Conservation (phyloP, 2,329 filamentous ascomycete genomes). For the Cercospora zeina region DNA sequence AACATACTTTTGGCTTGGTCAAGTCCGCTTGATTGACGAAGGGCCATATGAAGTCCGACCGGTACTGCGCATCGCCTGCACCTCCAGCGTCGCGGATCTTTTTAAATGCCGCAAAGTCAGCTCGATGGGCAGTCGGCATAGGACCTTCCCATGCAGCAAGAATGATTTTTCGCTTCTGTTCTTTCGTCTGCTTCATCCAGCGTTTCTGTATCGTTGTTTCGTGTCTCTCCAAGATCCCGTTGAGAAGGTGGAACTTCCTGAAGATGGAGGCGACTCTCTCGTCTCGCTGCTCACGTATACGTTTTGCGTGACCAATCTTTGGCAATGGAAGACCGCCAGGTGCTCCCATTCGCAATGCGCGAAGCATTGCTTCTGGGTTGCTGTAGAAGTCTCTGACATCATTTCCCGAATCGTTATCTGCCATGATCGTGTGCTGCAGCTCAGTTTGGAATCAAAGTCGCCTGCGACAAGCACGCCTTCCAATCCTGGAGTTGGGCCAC, state of each 20-base stretch:
- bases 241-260: slow-evolving; percentile 12
- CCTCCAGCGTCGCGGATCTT: background rate
- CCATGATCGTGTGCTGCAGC: background rate
- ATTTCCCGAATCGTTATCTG: background rate
- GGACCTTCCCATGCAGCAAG: slow-evolving; percentile 12
- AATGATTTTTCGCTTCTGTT: slow-evolving; percentile 18
- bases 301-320: background rate
- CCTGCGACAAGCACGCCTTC: background rate
- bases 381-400: background rate
- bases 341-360: background rate
- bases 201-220: slow-evolving; percentile 18
- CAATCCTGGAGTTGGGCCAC: too few relatives aligned
- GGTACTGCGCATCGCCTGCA: background rate
- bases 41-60: background rate
- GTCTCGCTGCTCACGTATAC: background rate
- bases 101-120: slow-evolving; percentile 15
- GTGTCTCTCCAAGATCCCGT: slow-evolving; percentile 14
- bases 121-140: slow-evolving; percentile 11
- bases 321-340: background rate
- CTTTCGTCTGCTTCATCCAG: slow-evolving; percentile 25
- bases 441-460: background rate
- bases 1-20: background rate
- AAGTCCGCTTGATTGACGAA: slow-evolving; percentile 17
- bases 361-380: background rate
- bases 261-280: slow-evolving; percentile 9